Conservation (phyloP, 805 yeast genomes). For the Lipomyces sp. region DNA sequence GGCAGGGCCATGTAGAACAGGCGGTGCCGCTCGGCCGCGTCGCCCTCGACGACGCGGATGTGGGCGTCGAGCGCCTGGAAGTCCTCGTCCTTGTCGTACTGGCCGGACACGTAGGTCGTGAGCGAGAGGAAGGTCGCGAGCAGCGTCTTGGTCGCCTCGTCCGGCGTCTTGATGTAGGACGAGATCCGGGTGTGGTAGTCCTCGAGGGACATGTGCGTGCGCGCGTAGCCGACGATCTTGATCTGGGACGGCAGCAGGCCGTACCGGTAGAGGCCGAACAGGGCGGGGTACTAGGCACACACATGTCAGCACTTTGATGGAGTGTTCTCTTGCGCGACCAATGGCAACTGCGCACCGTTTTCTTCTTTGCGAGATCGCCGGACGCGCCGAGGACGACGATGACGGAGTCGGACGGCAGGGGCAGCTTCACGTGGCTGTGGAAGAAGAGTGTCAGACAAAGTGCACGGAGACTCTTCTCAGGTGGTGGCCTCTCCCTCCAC, state of each 20-base stretch:
- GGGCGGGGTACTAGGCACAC: constrained; percentile 44
- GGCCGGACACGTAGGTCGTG: constrained; percentile 68
- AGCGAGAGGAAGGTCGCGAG: constrained; percentile 62
- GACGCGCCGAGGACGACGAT: constrained; percentile 91
- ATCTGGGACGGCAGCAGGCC: constrained; percentile 70
- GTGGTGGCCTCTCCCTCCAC: neutral
- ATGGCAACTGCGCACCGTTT: constrained; percentile 77
- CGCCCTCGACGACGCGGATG: constrained; percentile 60
- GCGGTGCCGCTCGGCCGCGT: constrained; percentile 59
- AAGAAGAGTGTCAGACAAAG: neutral
- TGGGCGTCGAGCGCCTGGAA: constrained; percentile 53
- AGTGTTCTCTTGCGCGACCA: too few species aligned
- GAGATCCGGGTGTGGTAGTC: constrained; percentile 68
- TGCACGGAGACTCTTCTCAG: neutral
- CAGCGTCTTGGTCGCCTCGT: constrained; percentile 41
- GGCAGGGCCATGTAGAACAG: constrained; percentile 92
- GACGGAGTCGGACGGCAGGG: constrained; percentile 51
- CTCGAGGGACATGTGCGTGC: constrained; percentile 66
- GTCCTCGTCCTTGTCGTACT: constrained; percentile 79
- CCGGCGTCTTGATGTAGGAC: constrained; percentile 57
- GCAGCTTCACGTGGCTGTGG: constrained; percentile 7
- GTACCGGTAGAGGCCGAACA: constrained; percentile 52
- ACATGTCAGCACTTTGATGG: neutral
- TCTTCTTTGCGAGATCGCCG: constrained; percentile 93
- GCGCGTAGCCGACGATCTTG: constrained; percentile 86